Conservation (phyloP, 2,329 filamentous ascomycete genomes). For the Stachybotrys chartarum region DNA sequence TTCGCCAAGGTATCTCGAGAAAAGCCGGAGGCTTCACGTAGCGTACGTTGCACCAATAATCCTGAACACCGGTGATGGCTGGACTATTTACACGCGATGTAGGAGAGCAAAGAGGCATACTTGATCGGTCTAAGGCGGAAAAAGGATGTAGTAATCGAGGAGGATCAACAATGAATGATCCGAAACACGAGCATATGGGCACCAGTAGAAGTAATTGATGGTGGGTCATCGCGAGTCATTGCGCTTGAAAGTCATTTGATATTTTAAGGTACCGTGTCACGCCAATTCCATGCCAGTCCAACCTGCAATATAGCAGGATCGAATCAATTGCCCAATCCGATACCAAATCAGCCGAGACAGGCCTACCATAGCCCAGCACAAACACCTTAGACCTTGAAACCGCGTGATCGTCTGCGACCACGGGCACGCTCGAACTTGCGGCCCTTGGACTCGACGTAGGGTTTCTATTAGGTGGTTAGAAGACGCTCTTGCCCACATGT, state of each 20-base stretch:
- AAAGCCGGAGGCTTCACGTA: constrained; percentile 87
- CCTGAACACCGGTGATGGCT: not conserved
- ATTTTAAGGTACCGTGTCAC: constrained; percentile 39
- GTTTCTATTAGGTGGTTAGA: constrained; percentile 57
- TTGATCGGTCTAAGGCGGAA: constrained; percentile 76
- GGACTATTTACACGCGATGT: not conserved
- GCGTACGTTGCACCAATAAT: constrained; percentile 46
- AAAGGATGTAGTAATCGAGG: constrained; percentile 22
- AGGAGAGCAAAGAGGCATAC: constrained; percentile 64
- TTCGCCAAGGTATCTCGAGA: constrained; percentile 78
- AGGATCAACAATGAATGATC: not conserved
- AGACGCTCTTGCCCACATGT: too few relatives aligned
- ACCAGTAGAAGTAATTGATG: not conserved
- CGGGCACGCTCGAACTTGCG: constrained; percentile 99
- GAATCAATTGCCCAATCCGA: constrained; percentile 19
- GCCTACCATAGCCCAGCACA: constrained; percentile 15
- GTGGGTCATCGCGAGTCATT: constrained; percentile 6
- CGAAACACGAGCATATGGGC: not conserved
- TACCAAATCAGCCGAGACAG: constrained; percentile 14
- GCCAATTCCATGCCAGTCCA: constrained; percentile 35
- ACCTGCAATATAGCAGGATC: constrained; percentile 20
- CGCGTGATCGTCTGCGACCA: constrained; percentile 95
- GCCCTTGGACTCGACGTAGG: constrained; percentile 95
- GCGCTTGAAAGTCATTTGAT: constrained; percentile 22
- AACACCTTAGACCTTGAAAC: constrained; percentile 96